Percentiles rank a stretch among this genome's conserved stretches.
Evolutionary conservation across 257 asterid species (phyloP).

Genomic region (Fraxinus quadrangulata): DNA sequence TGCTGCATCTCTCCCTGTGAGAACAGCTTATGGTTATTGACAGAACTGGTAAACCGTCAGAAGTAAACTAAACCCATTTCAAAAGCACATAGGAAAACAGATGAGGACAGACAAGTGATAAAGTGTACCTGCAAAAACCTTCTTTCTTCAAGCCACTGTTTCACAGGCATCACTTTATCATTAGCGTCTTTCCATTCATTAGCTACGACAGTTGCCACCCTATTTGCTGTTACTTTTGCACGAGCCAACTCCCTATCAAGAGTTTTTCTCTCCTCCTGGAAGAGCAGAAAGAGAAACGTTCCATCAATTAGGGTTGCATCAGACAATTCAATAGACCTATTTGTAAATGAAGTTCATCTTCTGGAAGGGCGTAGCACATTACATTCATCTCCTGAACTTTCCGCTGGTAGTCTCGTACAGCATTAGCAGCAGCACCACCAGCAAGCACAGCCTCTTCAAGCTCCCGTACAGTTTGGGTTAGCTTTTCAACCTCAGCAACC

Average conservation of each 20-base stretch:
- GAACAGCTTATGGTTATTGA: slow-evolving; percentile 18
- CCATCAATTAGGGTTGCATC: slow-evolving; percentile 25
- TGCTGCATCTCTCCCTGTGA: slow-evolving; percentile 97
- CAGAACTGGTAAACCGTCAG: slow-evolving; percentile 3
- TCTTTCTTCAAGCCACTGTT: slow-evolving; percentile 98
- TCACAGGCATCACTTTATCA: slow-evolving; percentile 98
- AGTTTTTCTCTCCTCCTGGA: slow-evolving; percentile 93
- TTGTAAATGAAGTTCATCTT: slow-evolving; percentile 11
- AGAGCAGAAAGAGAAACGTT: slow-evolving; percentile 6
- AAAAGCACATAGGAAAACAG: slow-evolving; percentile 12
- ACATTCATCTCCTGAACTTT: slow-evolving; percentile 99
- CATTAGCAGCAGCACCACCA: slow-evolving; percentile 99
- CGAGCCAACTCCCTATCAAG: slow-evolving; percentile 98
- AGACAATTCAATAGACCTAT: slow-evolving; percentile 17
- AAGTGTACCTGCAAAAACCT: slow-evolving; percentile 76
- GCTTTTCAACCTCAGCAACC: slow-evolving; percentile 98
- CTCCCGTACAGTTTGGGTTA: slow-evolving; percentile 95
- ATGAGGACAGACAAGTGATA: neutral
- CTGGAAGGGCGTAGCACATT: slow-evolving; percentile 24
- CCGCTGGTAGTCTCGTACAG: slow-evolving; percentile 97
- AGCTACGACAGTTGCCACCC: slow-evolving; percentile 98
- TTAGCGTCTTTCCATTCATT: slow-evolving; percentile 98
- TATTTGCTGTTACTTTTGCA: slow-evolving; percentile 96
- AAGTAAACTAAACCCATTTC: slow-evolving; percentile 12
- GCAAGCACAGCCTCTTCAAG: slow-evolving; percentile 99